A percentile compares a stretch with the other conserved stretches of the same genome.
These are phyloP conservation scores for Colletotrichum caudatum DNA, from an alignment of 2,329 filamentous ascomycete species.

Conservation along the genomic window DNA sequence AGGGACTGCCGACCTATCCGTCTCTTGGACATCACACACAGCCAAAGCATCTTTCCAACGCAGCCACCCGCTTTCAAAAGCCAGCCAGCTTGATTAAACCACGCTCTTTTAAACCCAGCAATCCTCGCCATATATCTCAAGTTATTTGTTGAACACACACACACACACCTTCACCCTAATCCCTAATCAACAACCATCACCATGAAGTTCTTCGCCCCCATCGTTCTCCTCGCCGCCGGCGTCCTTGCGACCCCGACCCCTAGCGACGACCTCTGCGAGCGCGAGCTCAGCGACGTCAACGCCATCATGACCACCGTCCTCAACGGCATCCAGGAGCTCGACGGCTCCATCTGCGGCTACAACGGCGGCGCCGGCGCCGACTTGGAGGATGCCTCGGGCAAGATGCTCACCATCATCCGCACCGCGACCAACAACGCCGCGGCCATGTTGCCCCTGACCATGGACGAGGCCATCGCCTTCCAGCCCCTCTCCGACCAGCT, in stretches of 20 bases:
- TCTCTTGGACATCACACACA: slow-evolving; percentile 16
- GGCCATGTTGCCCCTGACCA: slow-evolving; percentile 28
- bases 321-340: slow-evolving; percentile 30
- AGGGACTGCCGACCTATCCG: slow-evolving; percentile 12
- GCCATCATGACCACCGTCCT: slow-evolving; percentile 40
- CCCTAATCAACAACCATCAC: background rate
- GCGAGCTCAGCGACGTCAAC: slow-evolving; percentile 35
- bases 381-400: slow-evolving; percentile 16
- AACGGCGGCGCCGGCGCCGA: slow-evolving; percentile 29
- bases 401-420: slow-evolving; percentile 36
- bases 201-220: slow-evolving; percentile 35
- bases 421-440: slow-evolving; percentile 38
- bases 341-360: slow-evolving; percentile 28
- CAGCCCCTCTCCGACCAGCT: slow-evolving; percentile 38
- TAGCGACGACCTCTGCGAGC: slow-evolving; percentile 30
- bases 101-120: slow-evolving; percentile 6
- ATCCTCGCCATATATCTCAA: slow-evolving; percentile 7
- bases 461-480: slow-evolving; percentile 41
- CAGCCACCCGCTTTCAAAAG: slow-evolving; percentile 24
- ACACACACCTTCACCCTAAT: background rate
- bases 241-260: slow-evolving; percentile 24
- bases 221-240: slow-evolving; percentile 35
- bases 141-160: background rate
- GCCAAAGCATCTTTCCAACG: slow-evolving; percentile 11
- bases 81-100: background rate